Conservation (phyloP, 2,329 filamentous ascomycete genomes). For the Aspergillus candidus region DNA sequence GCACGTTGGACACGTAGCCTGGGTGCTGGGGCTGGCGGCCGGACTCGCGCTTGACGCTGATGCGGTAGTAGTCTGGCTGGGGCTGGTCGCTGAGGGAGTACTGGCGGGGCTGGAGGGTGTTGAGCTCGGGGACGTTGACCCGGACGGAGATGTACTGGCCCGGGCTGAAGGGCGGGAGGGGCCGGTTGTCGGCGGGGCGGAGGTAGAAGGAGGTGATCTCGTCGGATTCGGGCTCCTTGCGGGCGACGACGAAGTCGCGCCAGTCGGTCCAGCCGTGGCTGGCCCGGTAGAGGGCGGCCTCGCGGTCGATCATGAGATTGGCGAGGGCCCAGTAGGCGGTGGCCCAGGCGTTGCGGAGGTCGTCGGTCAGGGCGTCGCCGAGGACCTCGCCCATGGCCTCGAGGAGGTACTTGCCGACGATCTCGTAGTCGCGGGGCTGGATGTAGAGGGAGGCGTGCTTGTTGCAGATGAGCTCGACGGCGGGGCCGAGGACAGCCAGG, state of each 20-base stretch:
- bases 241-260: constrained; percentile 57
- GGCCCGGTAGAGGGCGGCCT: constrained; percentile 53
- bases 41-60: constrained; percentile 63
- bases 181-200: constrained; percentile 53
- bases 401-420: constrained; percentile 62
- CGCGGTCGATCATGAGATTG: constrained; percentile 60
- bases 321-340: constrained; percentile 66
- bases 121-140: constrained; percentile 52
- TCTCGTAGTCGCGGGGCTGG: constrained; percentile 59
- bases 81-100: constrained; percentile 66
- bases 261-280: constrained; percentile 53
- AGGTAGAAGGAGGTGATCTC: constrained; percentile 67
- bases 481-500: constrained; percentile 51
- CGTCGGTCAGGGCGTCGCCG: constrained; percentile 58
- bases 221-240: constrained; percentile 58
- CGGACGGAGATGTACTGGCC: constrained; percentile 69
- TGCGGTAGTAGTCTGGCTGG: constrained; percentile 56
- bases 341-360: constrained; percentile 59
- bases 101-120: constrained; percentile 60
- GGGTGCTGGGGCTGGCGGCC: constrained; percentile 47
- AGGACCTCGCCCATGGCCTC: constrained; percentile 61
- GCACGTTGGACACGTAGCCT: constrained; percentile 62
- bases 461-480: constrained; percentile 62
- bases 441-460: constrained; percentile 66
- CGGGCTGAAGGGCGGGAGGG: constrained; percentile 58